Conservation (phyloP, 2,329 filamentous ascomycete genomes). For the Paraconiothyrium brasiliense region DNA sequence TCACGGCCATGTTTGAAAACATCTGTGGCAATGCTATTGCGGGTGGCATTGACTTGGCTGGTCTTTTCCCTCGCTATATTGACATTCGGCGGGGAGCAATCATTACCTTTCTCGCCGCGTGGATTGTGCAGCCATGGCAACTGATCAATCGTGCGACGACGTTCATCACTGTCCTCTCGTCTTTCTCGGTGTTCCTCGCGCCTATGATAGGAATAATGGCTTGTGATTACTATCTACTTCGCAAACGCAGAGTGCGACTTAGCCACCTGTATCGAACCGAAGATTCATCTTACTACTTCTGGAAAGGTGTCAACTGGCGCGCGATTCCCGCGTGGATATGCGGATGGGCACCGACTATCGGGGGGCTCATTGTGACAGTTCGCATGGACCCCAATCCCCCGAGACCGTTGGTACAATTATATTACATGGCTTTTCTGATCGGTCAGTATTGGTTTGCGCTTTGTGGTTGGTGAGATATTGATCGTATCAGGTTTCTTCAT, state of each 20-base stretch:
- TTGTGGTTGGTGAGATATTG: conserved; percentile 9
- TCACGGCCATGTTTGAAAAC: conserved; percentile 54
- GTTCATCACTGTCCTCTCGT: conserved; percentile 52
- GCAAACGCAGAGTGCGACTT: conserved; percentile 46
- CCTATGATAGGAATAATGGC: conserved; percentile 53
- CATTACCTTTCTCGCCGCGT: conserved; percentile 47
- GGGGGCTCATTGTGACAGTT: conserved; percentile 52
- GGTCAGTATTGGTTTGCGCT: conserved; percentile 36
- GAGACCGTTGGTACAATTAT: conserved; percentile 54
- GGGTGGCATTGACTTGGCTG: conserved; percentile 49
- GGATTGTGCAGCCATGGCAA: conserved; percentile 51
- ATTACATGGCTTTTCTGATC: conserved; percentile 59
- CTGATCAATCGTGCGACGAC: conserved; percentile 49
- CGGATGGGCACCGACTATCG: conserved; percentile 56
- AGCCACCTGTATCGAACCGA: conserved; percentile 49
- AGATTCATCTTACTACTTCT: conserved; percentile 55
- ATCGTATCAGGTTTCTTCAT: conserved; percentile 50
- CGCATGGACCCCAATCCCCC: conserved; percentile 46
- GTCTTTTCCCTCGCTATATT: conserved; percentile 46
- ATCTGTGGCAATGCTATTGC: conserved; percentile 48
- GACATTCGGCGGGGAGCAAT: conserved; percentile 48
- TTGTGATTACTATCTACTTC: conserved; percentile 50
- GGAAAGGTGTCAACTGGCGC: conserved; percentile 56
- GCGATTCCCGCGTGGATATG: conserved; percentile 55
- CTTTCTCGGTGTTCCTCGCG: conserved; percentile 54